Percentiles rank a stretch among this genome's conserved stretches.
Conservation (phyloP, 176 grass and related monocot species). For the Musa schizocarpa region DNA sequence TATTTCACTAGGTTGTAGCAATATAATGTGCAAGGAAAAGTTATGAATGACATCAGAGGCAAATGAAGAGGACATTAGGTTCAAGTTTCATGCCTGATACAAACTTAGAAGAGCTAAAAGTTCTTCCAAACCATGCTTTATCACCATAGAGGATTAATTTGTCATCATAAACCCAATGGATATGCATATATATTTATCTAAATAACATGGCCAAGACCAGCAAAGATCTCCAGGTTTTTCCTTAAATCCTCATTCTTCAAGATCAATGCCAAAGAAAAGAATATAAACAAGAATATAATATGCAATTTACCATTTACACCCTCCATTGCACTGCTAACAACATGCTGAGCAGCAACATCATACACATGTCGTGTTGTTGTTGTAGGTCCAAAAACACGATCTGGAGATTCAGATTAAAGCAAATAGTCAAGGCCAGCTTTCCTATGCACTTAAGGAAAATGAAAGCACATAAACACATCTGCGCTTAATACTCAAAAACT, state of each 20-base stretch:
- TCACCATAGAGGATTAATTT: not conserved
- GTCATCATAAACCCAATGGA: not conserved
- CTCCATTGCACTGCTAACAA: slow-evolving; percentile 86
- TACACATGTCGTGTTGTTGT: slow-evolving; percentile 99
- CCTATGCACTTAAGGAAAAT: not conserved
- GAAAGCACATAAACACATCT: not conserved
- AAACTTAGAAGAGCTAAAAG: not conserved
- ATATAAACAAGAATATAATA: slow-evolving; percentile 1
- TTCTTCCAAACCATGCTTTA: not conserved
- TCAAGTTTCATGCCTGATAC: not conserved
- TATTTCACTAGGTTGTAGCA: not conserved
- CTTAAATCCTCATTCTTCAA: not conserved
- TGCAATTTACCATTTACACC: slow-evolving; percentile 80
- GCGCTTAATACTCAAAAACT: not conserved
- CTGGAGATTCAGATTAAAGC: slow-evolving; percentile 33
- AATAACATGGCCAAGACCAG: not conserved
- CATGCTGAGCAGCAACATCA: slow-evolving; percentile 99
- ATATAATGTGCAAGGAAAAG: not conserved
- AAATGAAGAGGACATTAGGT: not conserved
- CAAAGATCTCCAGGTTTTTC: not conserved
- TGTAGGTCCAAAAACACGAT: slow-evolving; percentile 96
- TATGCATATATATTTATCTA: not conserved
- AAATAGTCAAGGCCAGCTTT: slow-evolving; percentile 15
- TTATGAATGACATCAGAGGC: not conserved
- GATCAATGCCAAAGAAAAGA: not conserved